Evolutionary conservation across 345 rosid genomes (phyloP).

Genomic region (Fremontodendron californicum): DNA sequence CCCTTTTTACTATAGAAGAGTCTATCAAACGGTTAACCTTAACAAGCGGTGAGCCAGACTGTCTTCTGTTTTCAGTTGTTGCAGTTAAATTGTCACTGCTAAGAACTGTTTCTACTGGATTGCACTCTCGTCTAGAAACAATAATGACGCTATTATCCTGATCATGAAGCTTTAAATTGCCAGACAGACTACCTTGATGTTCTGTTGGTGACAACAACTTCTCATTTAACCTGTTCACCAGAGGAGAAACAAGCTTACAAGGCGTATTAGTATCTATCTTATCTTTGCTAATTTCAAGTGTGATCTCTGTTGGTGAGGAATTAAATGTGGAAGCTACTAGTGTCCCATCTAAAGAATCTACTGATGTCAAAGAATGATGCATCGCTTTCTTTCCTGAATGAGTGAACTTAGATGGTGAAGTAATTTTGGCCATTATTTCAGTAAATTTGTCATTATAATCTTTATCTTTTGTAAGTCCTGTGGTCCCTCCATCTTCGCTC

Average conservation of each 20-base stretch:
- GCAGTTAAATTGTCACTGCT: slow-evolving; percentile 22
- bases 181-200: slow-evolving; percentile 19
- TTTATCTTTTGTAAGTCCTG: slow-evolving; percentile 10
- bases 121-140: slow-evolving; percentile 31
- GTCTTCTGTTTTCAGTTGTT: slow-evolving; percentile 16
- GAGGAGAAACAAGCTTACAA: slow-evolving; percentile 32
- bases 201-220: slow-evolving; percentile 25
- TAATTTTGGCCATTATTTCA: slow-evolving; percentile 16
- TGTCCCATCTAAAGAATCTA: slow-evolving; percentile 11
- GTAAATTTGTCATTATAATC: slow-evolving; percentile 29
- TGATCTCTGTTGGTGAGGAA: slow-evolving; percentile 17
- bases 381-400: slow-evolving; percentile 23
- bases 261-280: slow-evolving; percentile 14
- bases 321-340: slow-evolving; percentile 17
- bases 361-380: slow-evolving; percentile 21
- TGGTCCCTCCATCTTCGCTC: slow-evolving; percentile 24
- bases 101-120: slow-evolving; percentile 17
- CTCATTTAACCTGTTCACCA: slow-evolving; percentile 32
- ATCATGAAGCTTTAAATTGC: slow-evolving; percentile 30
- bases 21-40: slow-evolving; percentile 27
- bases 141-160: slow-evolving; percentile 11
- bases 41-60: slow-evolving; percentile 24
- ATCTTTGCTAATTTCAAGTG: slow-evolving; percentile 20
- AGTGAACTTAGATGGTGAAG: slow-evolving; percentile 25
- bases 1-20: slow-evolving; percentile 25